Evolutionary conservation across 345 rosid genomes (phyloP), one percentile per base, ranked within the genome.

Genomic region (Turritis glabra): DNA sequence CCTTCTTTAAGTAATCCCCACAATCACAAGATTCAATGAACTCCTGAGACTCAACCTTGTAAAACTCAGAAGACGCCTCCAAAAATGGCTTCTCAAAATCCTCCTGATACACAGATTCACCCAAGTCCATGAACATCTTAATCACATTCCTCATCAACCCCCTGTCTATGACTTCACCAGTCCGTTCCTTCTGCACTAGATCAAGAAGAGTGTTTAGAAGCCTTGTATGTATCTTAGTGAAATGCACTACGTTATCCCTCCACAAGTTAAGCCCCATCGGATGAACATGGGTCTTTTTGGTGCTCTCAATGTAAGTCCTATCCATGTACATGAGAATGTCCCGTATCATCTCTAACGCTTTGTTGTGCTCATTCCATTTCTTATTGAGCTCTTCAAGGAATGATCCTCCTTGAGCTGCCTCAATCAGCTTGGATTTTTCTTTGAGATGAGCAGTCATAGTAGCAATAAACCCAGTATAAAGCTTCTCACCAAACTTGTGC

Each of bases 321-420:
- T 95, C 99, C 97, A 92, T 92, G 81, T 95, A 95, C 99, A 92
- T 95, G 78, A 95, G 84, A 64, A 95, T 95, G 82, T 95, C 99
- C 30, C 99, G 82, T 64, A 95, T 92, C 99, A 95, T 95, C 66
- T 95, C 97, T 73, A 95, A 67, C 3, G 99, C 99, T 77, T 95
- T 95, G 80, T 95, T 95, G 75, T 95, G 99, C 72, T 95, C 99
- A 44, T 85, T 89, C 99, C 99, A 95, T 80, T 92, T 92, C 80
- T 92, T 85, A 85, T 95, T 92, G 26, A 95, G 84, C 87, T 92
- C 99, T 78, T 92, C 96, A 41, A 90, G 79, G 55, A 95, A 95
- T 0, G 89, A 84, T 44, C 91, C 97, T 76, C 99, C 99, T 71
- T 95, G 97, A 58, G 97, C 90, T 23, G 91, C 92, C 77, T 92